Percentiles rank a stretch among this genome's conserved stretches.
Conservation (phyloP, 257 asterid genomes). For the Knoxia roxburghii region DNA sequence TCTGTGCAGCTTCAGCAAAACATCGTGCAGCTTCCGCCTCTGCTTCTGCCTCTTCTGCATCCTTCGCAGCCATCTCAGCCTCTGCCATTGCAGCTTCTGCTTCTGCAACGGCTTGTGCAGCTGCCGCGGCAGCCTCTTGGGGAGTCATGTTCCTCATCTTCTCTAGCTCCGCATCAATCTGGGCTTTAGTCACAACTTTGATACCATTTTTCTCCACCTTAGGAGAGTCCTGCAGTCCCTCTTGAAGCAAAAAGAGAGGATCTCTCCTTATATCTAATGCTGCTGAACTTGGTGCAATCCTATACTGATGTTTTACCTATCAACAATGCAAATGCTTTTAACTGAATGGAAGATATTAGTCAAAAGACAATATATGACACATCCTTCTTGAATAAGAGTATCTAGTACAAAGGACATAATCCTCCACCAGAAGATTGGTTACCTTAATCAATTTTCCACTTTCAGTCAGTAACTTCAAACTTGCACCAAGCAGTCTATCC, state of each 20-base stretch:
- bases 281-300: conserved; percentile 61
- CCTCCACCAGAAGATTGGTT: conserved; percentile 9
- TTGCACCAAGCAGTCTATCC: conserved; percentile 54
- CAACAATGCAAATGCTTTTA: conserved; percentile 17
- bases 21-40: conserved; percentile 87
- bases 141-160: conserved; percentile 68
- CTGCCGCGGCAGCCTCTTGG: conserved; percentile 69
- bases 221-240: conserved; percentile 30
- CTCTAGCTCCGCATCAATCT: conserved; percentile 73
- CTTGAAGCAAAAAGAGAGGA: conserved; percentile 25
- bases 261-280: conserved; percentile 29
- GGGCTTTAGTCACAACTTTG: conserved; percentile 49
- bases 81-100: conserved; percentile 88
- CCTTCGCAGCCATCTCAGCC: conserved; percentile 81
- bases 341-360: not conserved
- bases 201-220: conserved; percentile 29
- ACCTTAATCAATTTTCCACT: conserved; percentile 75
- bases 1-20: conserved; percentile 73
- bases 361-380: not conserved
- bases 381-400: not conserved
- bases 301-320: conserved; percentile 83
- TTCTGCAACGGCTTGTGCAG: conserved; percentile 83
- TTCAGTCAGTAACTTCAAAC: conserved; percentile 68
- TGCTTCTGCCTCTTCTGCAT: conserved; percentile 92
- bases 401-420: not conserved